These are phyloP conservation scores for Claviceps sp. DNA, from an alignment of 2,329 filamentous ascomycete species.

Conservation along the genomic window DNA sequence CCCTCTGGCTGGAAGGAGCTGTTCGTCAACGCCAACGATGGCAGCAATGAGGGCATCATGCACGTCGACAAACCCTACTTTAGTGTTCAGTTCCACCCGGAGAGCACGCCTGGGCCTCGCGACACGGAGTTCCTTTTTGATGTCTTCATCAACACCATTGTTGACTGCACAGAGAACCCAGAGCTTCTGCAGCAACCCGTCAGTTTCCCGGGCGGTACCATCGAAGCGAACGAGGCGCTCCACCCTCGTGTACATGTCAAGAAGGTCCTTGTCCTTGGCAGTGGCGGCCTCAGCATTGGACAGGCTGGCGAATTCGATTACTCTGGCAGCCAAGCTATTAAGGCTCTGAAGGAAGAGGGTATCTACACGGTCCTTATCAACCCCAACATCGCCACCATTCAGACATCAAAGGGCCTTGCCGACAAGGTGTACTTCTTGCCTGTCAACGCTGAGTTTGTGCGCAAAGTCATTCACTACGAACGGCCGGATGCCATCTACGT, in stretches of 20 bases:
- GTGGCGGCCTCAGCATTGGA: constrained; percentile 90
- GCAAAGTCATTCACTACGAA: constrained; percentile 93
- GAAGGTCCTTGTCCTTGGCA: constrained; percentile 89
- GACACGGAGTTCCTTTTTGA: constrained; percentile 97
- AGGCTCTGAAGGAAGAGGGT: constrained; percentile 92
- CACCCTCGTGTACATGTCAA: constrained; percentile 75
- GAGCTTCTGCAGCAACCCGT: constrained; percentile 60
- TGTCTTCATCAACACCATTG: constrained; percentile 82
- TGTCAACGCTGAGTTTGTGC: constrained; percentile 91
- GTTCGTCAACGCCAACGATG: constrained; percentile 96
- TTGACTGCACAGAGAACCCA: constrained; percentile 53
- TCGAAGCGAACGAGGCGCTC: constrained; percentile 62
- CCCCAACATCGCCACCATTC: constrained; percentile 96
- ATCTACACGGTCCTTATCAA: constrained; percentile 98
- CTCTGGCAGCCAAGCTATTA: constrained; percentile 95
- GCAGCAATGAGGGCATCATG: constrained; percentile 95
- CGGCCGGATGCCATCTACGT: constrained; percentile 93
- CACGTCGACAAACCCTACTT: constrained; percentile 80
- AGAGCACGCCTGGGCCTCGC: constrained; percentile 86
- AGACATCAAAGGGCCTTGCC: constrained; percentile 92
- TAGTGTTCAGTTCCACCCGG: constrained; percentile 98
- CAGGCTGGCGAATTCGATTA: constrained; percentile 99
- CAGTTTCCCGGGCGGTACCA: constrained; percentile 72
- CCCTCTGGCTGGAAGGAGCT: constrained; percentile 78
- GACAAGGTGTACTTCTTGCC: constrained; percentile 99